Evolutionary conservation across 83 land plant genomes (phyloP), one percentile per base, ranked within the genome.

Genomic region (Picea mariana): DNA sequence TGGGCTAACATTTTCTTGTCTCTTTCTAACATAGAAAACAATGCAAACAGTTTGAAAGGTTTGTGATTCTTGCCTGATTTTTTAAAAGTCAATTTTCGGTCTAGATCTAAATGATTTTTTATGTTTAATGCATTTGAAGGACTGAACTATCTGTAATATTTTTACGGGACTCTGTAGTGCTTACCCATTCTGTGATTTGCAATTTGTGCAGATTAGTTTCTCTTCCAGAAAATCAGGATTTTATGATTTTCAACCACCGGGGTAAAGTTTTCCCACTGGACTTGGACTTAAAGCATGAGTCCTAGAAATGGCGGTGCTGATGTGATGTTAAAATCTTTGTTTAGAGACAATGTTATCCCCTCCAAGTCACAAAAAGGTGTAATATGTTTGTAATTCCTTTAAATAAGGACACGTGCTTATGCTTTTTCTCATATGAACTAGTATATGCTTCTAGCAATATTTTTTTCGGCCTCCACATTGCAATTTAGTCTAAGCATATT

Each of bases 231-330:
- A 91, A 93, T 78, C 62, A 85, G 11, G 95, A 91, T 69, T 93
- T 87, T 81, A 93, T 93, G 92, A 91, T 91, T 77, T 93, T 93
- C 89, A 93, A 93, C 77, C 95, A 93, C 73, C 90, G 95, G 15
- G 92, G 90, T 64, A 89, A 67, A 80, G 83, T 69, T 12, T 83
- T 89, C 24, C 90, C 87, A 18, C 69, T 67, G 23, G 81, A 55
- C 58, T 55, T 55, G 58, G 58, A 55, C 15, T 55, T 55, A 12
- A 55, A 55, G 13, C 58, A 55, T 13, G 12, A 55, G 58, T 11
- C 58, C 15, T 55, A 55, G 58, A 55, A 44, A 55, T 55, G 58
- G 58, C 58, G 12, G 58, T 55, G 58, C 58, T 12, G 58, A 55
- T 55, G 3, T 13, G 12, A 12, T 55, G 58, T 12, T 55, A 55